Percentiles rank a stretch among this genome's conserved stretches.
phyloP scores from a whole-genome alignment of 805 yeast species.

The Starmera amethionina region DNA sequence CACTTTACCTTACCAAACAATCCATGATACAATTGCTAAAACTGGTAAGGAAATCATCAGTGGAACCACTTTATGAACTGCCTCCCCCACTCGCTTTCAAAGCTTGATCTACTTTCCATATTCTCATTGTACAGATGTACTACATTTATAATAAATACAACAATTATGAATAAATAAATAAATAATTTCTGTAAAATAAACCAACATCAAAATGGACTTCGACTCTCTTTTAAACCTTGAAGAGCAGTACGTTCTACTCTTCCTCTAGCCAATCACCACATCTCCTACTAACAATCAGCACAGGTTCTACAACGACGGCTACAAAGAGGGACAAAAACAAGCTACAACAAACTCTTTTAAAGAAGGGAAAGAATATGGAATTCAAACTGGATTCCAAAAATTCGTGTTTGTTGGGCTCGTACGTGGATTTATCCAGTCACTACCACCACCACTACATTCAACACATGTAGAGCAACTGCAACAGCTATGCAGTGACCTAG shows the following conservation, averaged over 20 bases:
- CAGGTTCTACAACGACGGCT: conserved; percentile 58
- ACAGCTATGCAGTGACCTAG: conserved; percentile 10
- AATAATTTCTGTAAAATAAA: too few relatives aligned
- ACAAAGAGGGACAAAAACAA: conserved; percentile 54
- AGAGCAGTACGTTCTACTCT: conserved; percentile 25
- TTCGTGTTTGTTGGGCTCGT: conserved; percentile 64
- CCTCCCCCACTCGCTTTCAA: too few relatives aligned
- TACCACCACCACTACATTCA: too few relatives aligned
- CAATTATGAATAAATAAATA: too few relatives aligned
- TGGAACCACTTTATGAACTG: conserved; percentile 39
- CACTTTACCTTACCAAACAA: conserved; percentile 59
- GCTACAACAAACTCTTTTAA: conserved; percentile 47
- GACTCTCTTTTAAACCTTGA: conserved; percentile 55
- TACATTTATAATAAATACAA: too few relatives aligned
- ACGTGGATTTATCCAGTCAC: conserved; percentile 32
- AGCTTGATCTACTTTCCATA: too few relatives aligned
- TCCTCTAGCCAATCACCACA: not conserved
- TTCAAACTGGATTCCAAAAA: conserved; percentile 68
- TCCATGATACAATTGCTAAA: conserved; percentile 72
- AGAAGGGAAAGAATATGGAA: conserved; percentile 83
- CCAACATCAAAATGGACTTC: conserved; percentile 24
- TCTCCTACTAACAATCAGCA: not conserved
- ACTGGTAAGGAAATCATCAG: conserved; percentile 79
- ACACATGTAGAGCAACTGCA: too few relatives aligned
- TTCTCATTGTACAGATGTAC: too few relatives aligned